Percentiles rank a stretch among this genome's conserved stretches.
These are phyloP conservation scores for Erythrophleum fordii DNA, from an alignment of 306 rosid genomes.

Conservation along the genomic window DNA sequence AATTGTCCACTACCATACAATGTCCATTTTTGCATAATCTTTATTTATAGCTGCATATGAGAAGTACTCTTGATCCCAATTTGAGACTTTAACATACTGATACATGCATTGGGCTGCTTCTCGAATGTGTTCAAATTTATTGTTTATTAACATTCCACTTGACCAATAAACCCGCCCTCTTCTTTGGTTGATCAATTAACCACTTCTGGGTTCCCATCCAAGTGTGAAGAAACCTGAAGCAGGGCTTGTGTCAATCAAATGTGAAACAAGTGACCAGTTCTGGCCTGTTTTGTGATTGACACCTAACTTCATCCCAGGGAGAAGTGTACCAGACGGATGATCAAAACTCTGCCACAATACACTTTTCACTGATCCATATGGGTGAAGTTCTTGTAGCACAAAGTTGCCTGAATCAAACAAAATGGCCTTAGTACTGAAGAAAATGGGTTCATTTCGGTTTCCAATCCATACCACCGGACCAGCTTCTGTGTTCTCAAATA, in stretches of 20 bases:
- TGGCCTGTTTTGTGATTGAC: neutral
- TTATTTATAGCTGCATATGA: neutral
- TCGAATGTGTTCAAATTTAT: neutral
- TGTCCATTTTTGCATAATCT: neutral
- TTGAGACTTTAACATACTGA: neutral
- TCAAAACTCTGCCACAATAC: neutral
- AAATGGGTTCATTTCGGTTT: neutral
- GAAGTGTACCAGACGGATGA: too few species aligned
- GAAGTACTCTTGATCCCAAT: constrained; percentile 25
- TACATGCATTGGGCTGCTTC: neutral
- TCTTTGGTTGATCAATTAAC: neutral
- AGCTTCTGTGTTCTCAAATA: neutral
- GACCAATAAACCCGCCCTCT: neutral
- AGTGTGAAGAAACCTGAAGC: constrained; percentile 17
- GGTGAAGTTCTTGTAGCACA: constrained; percentile 30
- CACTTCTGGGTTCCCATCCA: constrained; percentile 18
- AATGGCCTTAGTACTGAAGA: constrained; percentile 18
- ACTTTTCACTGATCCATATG: constrained; percentile 1
- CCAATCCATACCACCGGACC: constrained; percentile 18
- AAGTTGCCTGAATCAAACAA: constrained; percentile 42
- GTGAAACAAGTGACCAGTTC: neutral
- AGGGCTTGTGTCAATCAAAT: neutral
- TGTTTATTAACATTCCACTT: constrained; percentile 13
- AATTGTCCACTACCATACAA: neutral
- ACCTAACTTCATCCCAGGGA: too few species aligned